Percentiles rank a stretch among this genome's conserved stretches.
These are phyloP conservation scores for Syzygium malaccense DNA, from an alignment of 441 rosid species.

Conservation along the genomic window DNA sequence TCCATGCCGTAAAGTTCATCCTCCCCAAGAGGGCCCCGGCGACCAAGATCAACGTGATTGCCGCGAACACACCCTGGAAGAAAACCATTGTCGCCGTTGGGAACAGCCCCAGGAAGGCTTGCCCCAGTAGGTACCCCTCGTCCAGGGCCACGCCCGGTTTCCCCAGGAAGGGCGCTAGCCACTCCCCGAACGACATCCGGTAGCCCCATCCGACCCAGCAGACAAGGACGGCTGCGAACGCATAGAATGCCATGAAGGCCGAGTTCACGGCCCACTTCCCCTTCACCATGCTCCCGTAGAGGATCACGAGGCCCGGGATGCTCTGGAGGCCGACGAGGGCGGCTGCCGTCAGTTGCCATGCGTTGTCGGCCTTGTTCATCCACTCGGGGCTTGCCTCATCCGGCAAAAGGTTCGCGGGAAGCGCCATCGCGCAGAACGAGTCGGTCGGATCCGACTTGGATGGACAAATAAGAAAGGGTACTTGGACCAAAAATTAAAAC, in stretches of 20 bases:
- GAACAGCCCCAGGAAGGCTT: neutral
- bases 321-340: neutral
- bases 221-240: neutral
- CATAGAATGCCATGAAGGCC: neutral
- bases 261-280: neutral
- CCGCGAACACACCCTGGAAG: neutral
- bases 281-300: neutral
- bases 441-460: fast-evolving
- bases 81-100: neutral
- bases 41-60: neutral
- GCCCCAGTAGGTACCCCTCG: neutral
- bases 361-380: neutral
- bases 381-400: neutral
- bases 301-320: neutral
- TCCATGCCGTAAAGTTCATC: neutral
- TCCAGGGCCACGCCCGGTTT: neutral
- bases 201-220: neutral
- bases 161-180: neutral
- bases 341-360: neutral
- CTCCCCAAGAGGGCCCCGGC: neutral
- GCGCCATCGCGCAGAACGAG: neutral
- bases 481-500: neutral
- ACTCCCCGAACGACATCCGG: neutral
- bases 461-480: neutral
- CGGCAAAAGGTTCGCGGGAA: neutral